Evolutionary conservation across 2,329 filamentous ascomycete genomes (phyloP).

Genomic region (Zopfia rhizophila): DNA sequence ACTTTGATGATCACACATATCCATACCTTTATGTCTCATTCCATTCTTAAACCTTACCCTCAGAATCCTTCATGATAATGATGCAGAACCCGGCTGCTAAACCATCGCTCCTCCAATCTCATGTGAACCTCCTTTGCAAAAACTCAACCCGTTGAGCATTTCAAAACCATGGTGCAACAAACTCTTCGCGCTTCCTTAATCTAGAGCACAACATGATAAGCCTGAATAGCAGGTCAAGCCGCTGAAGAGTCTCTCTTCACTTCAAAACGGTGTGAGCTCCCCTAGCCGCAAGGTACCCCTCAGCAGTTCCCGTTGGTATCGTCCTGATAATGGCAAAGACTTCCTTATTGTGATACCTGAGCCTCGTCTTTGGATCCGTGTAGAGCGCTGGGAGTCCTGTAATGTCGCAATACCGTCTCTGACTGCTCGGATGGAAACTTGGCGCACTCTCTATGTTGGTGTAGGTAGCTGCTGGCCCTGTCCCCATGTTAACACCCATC

Average conservation of each 20-base stretch:
- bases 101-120: no score
- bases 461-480: slow-evolving; percentile 80
- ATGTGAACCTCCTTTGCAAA: no score
- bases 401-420: slow-evolving; percentile 93
- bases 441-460: slow-evolving; percentile 97
- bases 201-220: no score
- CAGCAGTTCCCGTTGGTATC: slow-evolving; percentile 82
- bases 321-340: slow-evolving; percentile 85
- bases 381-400: slow-evolving; percentile 93
- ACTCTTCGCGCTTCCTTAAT: no score
- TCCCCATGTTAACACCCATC: slow-evolving; percentile 29
- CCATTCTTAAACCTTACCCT: no score
- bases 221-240: slow-evolving; percentile 1
- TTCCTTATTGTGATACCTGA: slow-evolving; percentile 93
- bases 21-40: no score
- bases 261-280: slow-evolving; percentile 95
- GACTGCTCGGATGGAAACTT: slow-evolving; percentile 78
- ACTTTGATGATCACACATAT: slow-evolving; percentile 90
- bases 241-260: slow-evolving; percentile 63
- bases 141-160: no score
- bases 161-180: no score
- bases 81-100: no score
- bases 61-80: no score
- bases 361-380: slow-evolving; percentile 90
- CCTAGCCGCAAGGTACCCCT: slow-evolving; percentile 88